Percentiles rank a stretch among this genome's conserved stretches.
Conservation (phyloP, 129 eudicot genomes). For the Solidago caesia region DNA sequence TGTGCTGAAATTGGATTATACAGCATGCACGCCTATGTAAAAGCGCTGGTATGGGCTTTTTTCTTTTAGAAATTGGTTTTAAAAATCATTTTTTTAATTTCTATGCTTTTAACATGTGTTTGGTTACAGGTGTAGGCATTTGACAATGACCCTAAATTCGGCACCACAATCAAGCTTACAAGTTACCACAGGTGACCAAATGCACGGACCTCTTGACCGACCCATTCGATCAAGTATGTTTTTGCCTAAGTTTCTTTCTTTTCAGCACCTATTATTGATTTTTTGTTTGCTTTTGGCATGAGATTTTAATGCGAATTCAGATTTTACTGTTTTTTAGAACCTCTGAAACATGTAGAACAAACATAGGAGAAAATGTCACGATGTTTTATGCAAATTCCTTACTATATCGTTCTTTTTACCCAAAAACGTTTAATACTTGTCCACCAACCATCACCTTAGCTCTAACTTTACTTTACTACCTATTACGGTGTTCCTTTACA, state of each 20-base stretch:
- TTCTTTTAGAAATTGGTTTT: not conserved
- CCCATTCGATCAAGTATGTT: slow-evolving; percentile 63
- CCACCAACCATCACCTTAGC: too few species aligned
- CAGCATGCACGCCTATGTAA: slow-evolving; percentile 33
- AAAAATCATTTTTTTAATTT: not conserved
- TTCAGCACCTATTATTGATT: not conserved
- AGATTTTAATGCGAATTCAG: not conserved
- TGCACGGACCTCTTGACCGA: slow-evolving; percentile 63
- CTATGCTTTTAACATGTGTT: slow-evolving; percentile 9
- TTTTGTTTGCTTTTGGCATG: not conserved
- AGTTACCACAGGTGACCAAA: slow-evolving; percentile 52
- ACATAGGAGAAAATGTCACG: not conserved
- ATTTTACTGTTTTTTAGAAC: not conserved
- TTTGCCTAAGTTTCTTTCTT: not conserved
- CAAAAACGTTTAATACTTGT: too few species aligned
- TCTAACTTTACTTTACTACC: too few species aligned
- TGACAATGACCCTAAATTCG: slow-evolving; percentile 29
- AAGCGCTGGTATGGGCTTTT: slow-evolving; percentile 32
- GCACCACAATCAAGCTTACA: slow-evolving; percentile 41
- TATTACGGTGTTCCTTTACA: too few species aligned
- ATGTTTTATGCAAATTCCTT: too few species aligned
- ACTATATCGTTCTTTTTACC: too few species aligned
- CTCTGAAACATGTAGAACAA: slow-evolving; percentile 7
- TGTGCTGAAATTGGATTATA: slow-evolving; percentile 6
- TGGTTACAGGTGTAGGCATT: slow-evolving; percentile 52